Percentiles rank a stretch among this genome's conserved stretches.
Evolutionary conservation across 495 filamentous ascomycete species (phyloP).

Genomic region (Jackrogersella minutella): DNA sequence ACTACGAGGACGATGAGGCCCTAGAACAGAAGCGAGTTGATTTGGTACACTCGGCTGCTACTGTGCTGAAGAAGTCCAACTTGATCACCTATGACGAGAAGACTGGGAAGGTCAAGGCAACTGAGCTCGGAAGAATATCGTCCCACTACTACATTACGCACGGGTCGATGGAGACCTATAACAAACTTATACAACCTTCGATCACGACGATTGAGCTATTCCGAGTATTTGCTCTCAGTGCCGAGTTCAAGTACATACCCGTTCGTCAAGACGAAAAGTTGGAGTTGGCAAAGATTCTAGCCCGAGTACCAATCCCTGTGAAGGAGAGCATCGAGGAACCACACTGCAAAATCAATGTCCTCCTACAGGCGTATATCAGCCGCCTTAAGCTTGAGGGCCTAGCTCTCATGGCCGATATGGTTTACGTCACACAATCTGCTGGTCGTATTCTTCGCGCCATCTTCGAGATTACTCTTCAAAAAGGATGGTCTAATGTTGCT

Average conservation of each 20-base stretch:
- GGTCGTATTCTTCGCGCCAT: conserved; percentile 94
- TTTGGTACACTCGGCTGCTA: conserved; percentile 91
- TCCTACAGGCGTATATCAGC: conserved; percentile 96
- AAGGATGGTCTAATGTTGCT: conserved; percentile 93
- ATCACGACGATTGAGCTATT: conserved; percentile 94
- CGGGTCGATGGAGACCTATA: conserved; percentile 95
- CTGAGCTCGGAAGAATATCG: conserved; percentile 92
- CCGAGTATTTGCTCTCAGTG: conserved; percentile 95
- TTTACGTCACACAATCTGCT: conserved; percentile 97
- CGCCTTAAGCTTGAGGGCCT: conserved; percentile 92
- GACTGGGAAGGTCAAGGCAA: conserved; percentile 85
- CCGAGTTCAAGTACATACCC: conserved; percentile 99
- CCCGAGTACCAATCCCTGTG: conserved; percentile 90
- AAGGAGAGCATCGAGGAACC: conserved; percentile 98
- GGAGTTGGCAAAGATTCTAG: conserved; percentile 90
- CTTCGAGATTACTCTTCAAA: conserved; percentile 95
- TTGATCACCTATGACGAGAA: conserved; percentile 96
- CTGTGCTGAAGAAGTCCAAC: conserved; percentile 83
- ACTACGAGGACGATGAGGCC: conserved; percentile 91
- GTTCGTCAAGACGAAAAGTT: conserved; percentile 97
- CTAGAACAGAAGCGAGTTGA: conserved; percentile 97
- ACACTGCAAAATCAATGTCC: conserved; percentile 98
- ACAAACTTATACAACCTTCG: conserved; percentile 91
- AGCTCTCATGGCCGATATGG: conserved; percentile 97
- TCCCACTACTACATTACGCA: conserved; percentile 99